Base-by-base conservation (phyloP, 1,284 basidiomycete species). In the Termitomyces sp. region DNA sequence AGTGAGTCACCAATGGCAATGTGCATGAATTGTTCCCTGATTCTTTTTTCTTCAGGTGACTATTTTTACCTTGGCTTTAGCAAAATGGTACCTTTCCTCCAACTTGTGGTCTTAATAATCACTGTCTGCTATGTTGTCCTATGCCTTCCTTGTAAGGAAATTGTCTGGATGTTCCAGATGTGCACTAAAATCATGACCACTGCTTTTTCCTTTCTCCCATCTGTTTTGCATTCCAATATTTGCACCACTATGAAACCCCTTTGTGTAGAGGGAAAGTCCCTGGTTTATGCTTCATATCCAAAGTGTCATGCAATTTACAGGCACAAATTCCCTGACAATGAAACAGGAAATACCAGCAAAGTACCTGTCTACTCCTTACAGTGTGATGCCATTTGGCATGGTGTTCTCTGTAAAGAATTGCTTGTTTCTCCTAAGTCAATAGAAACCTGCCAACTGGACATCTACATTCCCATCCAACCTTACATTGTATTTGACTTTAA, bases 241-340 rank as follows among this genome's bases (percentile, higher is more conserved):
- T n/a, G n/a, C n/a, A n/a, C n/a, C n/a, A n/a, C n/a, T n/a, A n/a
- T n/a, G 6, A 28, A 28, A 28, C 26, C 6, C 26, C 26, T 28
- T 28, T 64, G 61, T 30, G 58, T 30, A 50, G 42, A 12, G 40
- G 34, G 13, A 56, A 63, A 42, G 33, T 54, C 56, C n/a, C 60
- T 53, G 7, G 59, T 64, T 19, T 60, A 59, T 45, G 63, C 65
- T 26, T 26, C 17, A n/a, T 50, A 39, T 24, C 26, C 50, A 17
- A 24, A 30, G 19, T 51, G 40, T 30, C 50, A 51, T 21, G 12
- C 19, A 5, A 41, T 51, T 31, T 51, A 51, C 15, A 19, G n/a
- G 15, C 28, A 30, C 17, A 15, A 15, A 43, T 43, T 43, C 41
- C 24, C 24, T 24, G 8, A 43, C 4, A 3, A 43, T 43, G 15